Base-by-base conservation (phyloP, 2,329 filamentous ascomycete genomes). In the Ophiosphaerella korrae region DNA sequence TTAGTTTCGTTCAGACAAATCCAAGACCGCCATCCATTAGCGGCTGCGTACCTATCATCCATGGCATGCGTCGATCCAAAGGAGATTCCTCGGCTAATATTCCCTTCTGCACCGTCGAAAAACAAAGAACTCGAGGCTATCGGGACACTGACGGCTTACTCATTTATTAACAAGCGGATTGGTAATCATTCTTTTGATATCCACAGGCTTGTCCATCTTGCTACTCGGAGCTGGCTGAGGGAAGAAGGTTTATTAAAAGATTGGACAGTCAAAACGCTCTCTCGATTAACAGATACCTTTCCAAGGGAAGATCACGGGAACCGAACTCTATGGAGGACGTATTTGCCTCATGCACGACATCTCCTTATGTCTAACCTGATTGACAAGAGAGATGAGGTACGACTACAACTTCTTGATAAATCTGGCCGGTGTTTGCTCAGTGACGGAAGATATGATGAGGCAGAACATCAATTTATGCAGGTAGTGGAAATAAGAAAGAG, bases 1-100 rank as follows among this genome's bases (percentile, higher is more conserved):
- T 52, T 69, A 4, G 67, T 76, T 23, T 74, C 72, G 11, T 75
- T 76, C 41, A 51, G 70, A 5, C 63, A 73, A 34, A 75, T 76
- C 21, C 59, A 55, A 31, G 44, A 49, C 16, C 31, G 57, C 11
- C 51, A 76, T 50, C 38, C 47, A 13, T 42, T 73, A 13, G 75
- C 74, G 6, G 61, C 60, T 1, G 62, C 72, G n/a, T 71, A 71
- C 43, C 58, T 77, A 16, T 71, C 59, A 5, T 70, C 71, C 9
- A 72, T 75, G 56, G 62, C 69, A 11, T 29, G 26, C 26, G 9
- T 72, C 58, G 9, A 70, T 45, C 52, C 61, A n/a, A 60, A 62
- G 29, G 58, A 67, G 36, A 73, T 77, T 52, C 72, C 69, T 2
- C 50, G 55, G 34, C 71, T 68, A 0, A 58, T 77, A 16, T 56